Evolutionary conservation across 1,139 yeast genomes (phyloP).

Genomic region (Kazachstania sp.): DNA sequence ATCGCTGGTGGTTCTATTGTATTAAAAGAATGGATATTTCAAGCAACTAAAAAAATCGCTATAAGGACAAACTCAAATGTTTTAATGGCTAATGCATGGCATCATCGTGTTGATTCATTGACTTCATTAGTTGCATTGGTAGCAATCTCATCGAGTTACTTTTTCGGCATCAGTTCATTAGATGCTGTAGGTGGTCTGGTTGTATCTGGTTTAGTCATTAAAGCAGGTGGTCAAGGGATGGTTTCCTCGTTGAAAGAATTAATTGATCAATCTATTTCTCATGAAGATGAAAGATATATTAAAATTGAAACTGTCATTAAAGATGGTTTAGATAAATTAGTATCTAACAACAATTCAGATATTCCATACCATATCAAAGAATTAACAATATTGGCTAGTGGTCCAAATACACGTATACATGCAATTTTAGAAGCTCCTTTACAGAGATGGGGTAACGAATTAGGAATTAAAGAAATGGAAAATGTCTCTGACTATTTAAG

Average conservation of each 20-base stretch:
- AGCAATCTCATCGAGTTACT: constrained; percentile 79
- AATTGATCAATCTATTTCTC: constrained; percentile 49
- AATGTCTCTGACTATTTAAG: constrained; percentile 34
- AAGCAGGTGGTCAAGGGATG: constrained; percentile 76
- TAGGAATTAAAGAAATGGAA: constrained; percentile 42
- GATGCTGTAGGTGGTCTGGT: constrained; percentile 87
- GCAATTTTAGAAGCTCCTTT: constrained; percentile 35
- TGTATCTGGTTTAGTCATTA: constrained; percentile 72
- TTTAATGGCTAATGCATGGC: constrained; percentile 96
- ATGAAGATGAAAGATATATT: constrained; percentile 35
- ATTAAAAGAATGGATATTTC: constrained; percentile 79
- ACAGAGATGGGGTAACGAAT: constrained; percentile 39
- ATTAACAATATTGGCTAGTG: constrained; percentile 54
- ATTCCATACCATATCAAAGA: constrained; percentile 38
- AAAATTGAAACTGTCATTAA: constrained; percentile 35
- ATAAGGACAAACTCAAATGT: constrained; percentile 73
- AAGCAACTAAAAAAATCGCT: constrained; percentile 75
- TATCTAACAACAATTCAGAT: constrained; percentile 22
- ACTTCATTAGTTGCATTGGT: constrained; percentile 86
- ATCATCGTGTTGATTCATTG: constrained; percentile 90
- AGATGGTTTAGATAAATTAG: constrained; percentile 19
- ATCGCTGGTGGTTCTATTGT: constrained; percentile 81
- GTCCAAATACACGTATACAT: constrained; percentile 49
- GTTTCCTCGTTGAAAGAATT: constrained; percentile 63
- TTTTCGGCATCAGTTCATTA: constrained; percentile 69